Evolutionary conservation across 306 rosid genomes (phyloP).

Genomic region (Citrullus colocynthis): DNA sequence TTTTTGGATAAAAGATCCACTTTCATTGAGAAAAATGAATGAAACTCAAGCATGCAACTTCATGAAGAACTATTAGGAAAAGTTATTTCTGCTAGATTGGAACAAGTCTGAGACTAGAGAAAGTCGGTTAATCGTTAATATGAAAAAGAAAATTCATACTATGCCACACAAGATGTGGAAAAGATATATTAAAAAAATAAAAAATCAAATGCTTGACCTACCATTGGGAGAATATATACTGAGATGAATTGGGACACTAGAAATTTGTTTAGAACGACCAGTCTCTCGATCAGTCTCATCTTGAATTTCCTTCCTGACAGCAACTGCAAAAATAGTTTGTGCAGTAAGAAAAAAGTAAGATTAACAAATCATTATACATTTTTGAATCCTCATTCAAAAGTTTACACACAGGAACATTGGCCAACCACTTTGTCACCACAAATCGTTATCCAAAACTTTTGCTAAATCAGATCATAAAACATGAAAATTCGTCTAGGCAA

Average conservation of each 20-base stretch:
- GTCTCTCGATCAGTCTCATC: conserved; percentile 97
- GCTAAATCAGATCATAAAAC: neutral
- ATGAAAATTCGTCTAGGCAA: neutral
- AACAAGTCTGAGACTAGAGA: neutral
- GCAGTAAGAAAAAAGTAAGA: neutral
- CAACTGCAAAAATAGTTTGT: conserved; percentile 36
- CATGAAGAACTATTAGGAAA: neutral
- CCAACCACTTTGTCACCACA: neutral
- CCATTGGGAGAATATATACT: conserved; percentile 87
- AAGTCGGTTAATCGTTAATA: neutral
- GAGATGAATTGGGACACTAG: conserved; percentile 87
- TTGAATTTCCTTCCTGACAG: conserved; percentile 86
- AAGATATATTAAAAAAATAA: neutral
- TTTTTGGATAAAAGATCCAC: too few species aligned
- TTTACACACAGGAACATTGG: neutral
- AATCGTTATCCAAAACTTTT: neutral
- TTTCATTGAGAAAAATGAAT: too few species aligned
- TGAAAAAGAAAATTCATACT: neutral
- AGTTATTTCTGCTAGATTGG: neutral
- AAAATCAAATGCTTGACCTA: conserved; percentile 15
- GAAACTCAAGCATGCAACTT: neutral
- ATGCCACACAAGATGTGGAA: neutral
- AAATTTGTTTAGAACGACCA: conserved; percentile 72
- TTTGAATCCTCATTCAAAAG: neutral
- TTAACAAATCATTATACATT: neutral